Conservation (phyloP, 345 rosid species). For the Eucalyptus pauciflora region DNA sequence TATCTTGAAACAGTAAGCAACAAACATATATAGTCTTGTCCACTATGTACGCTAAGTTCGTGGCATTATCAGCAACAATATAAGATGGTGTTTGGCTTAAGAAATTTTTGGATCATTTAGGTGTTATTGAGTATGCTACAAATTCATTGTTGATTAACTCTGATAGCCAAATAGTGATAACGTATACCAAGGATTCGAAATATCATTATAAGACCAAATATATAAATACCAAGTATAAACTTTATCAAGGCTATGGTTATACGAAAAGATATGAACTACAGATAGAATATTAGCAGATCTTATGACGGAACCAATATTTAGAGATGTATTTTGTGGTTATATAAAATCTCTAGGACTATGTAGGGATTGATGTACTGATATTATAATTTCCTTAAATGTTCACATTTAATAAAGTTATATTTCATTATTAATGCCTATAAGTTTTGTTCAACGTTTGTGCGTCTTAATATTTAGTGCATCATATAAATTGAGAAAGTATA, state of each 20-base stretch:
- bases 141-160: fast-evolving
- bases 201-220: fast-evolving
- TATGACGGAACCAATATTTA: too few relatives aligned
- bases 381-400: too few relatives aligned
- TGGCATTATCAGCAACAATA: fast-evolving
- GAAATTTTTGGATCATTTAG: too few relatives aligned
- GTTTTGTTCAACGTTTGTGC: too few relatives aligned
- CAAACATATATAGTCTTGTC: too few relatives aligned
- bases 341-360: fast-evolving
- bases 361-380: fast-evolving
- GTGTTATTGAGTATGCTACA: fast-evolving
- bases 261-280: fast-evolving
- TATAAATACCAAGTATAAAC: fast-evolving
- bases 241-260: fast-evolving
- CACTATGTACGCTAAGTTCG: fast-evolving
- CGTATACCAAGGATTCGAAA: fast-evolving
- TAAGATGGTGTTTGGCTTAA: fast-evolving
- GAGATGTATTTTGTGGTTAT: too few relatives aligned
- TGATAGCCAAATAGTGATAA: fast-evolving
- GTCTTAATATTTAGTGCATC: fast-evolving
- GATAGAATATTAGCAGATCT: fast-evolving
- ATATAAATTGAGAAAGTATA: too few relatives aligned
- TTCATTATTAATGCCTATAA: too few relatives aligned
- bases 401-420: too few relatives aligned
- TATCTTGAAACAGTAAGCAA: fast-evolving